A percentile compares a stretch with the other conserved stretches of the same genome.
These are phyloP conservation scores for Colletotrichum musae DNA, from an alignment of 2,329 filamentous ascomycete species.

Conservation along the genomic window DNA sequence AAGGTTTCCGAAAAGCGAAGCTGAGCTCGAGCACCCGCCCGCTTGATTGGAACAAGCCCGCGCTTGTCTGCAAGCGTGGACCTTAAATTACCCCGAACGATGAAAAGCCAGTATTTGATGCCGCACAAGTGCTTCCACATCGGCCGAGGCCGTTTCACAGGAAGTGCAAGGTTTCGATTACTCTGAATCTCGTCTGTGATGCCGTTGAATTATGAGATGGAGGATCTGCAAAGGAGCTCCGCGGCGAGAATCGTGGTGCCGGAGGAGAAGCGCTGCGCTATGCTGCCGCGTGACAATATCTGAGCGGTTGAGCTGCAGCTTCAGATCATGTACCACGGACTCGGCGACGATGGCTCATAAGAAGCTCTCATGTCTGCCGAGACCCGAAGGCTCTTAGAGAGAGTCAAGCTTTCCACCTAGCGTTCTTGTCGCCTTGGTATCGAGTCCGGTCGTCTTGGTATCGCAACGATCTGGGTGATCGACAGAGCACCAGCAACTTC, in stretches of 20 bases:
- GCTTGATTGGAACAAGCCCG: background rate
- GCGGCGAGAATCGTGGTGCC: background rate
- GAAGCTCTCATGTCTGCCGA: too few relatives aligned
- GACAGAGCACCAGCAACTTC: too few relatives aligned
- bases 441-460: too few relatives aligned
- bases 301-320: background rate
- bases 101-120: background rate
- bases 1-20: background rate
- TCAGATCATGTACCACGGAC: background rate
- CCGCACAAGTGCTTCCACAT: background rate
- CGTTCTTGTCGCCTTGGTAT: too few relatives aligned
- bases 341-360: background rate
- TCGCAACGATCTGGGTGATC: too few relatives aligned
- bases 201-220: background rate
- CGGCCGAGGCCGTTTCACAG: background rate
- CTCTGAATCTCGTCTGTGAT: background rate
- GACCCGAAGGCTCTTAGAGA: background rate
- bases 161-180: background rate
- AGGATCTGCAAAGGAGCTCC: background rate
- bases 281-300: background rate
- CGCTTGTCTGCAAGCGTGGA: background rate
- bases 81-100: background rate
- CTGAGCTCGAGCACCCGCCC: background rate
- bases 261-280: too few relatives aligned
- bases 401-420: background rate